Evolutionary conservation across 352 stramenopile genomes (phyloP).

Genomic region (Globisporangium irregulare): DNA sequence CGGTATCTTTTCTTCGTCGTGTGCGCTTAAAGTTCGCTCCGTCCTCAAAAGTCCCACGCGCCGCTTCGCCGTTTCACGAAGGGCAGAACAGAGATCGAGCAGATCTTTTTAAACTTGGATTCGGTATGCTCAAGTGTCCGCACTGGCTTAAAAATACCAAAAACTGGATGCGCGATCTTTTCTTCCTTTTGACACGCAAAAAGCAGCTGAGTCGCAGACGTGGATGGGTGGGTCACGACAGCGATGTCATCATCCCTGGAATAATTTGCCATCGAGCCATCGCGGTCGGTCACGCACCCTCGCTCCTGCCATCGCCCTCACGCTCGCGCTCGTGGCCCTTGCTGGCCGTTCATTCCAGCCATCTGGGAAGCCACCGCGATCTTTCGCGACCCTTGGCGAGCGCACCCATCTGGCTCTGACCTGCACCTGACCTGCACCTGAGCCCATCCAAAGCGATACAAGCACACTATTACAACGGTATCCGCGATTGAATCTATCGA

Average conservation of each 20-base stretch:
- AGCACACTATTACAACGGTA: background rate
- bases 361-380: background rate
- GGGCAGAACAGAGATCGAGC: slow-evolving; percentile 6
- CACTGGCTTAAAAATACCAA: background rate
- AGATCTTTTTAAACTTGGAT: slow-evolving; percentile 2
- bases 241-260: slow-evolving; percentile 15
- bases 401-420: slow-evolving; percentile 1
- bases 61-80: slow-evolving; percentile 7
- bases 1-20: background rate
- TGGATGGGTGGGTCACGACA: background rate
- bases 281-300: background rate
- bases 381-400: slow-evolving; percentile 8
- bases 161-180: slow-evolving; percentile 3
- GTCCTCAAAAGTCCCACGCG: slow-evolving; percentile 17
- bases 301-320: background rate
- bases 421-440: background rate
- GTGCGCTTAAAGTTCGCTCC: slow-evolving; percentile 8
- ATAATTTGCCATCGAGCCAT: slow-evolving; percentile 5
- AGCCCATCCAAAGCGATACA: background rate
- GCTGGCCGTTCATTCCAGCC: slow-evolving; percentile 2
- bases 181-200: slow-evolving; percentile 5
- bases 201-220: slow-evolving; percentile 8
- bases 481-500: background rate
- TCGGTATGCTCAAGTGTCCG: slow-evolving; percentile 1
- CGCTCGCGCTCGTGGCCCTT: background rate